Conservation (phyloP, 2,329 filamentous ascomycete species). For the Scedosporium boydii region DNA sequence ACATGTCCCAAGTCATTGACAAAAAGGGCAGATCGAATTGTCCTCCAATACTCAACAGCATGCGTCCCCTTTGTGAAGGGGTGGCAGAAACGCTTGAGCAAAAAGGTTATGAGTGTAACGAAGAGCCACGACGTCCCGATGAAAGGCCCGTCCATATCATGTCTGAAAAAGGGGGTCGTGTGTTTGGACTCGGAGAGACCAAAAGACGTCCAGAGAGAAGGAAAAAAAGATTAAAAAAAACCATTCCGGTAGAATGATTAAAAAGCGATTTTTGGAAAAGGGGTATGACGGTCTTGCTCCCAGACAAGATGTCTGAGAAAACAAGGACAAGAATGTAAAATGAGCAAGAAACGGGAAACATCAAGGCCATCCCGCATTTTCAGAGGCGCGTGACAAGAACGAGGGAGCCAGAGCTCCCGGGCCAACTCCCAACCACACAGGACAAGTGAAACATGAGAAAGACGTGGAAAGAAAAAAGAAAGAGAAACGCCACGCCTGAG, state of each 20-base stretch:
- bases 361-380: background rate
- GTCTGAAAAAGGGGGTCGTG: no score
- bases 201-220: no score
- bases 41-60: no score
- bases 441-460: background rate
- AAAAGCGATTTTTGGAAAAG: background rate
- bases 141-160: no score
- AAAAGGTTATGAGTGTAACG: no score
- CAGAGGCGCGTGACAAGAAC: background rate
- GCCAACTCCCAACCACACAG: background rate
- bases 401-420: background rate
- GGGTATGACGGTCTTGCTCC: background rate
- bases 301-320: background rate
- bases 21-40: background rate
- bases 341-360: background rate
- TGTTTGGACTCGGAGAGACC: no score
- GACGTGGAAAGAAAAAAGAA: background rate
- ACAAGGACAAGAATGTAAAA: background rate
- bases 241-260: no score
- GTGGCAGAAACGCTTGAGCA: no score
- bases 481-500: background rate
- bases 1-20: background rate
- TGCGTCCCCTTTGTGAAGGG: no score
- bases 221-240: background rate
- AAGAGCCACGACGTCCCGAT: no score